Evolutionary conservation across 106 monocot species (phyloP), one percentile per base, ranked within the genome.

Genomic region (Dendrobium nobile): DNA sequence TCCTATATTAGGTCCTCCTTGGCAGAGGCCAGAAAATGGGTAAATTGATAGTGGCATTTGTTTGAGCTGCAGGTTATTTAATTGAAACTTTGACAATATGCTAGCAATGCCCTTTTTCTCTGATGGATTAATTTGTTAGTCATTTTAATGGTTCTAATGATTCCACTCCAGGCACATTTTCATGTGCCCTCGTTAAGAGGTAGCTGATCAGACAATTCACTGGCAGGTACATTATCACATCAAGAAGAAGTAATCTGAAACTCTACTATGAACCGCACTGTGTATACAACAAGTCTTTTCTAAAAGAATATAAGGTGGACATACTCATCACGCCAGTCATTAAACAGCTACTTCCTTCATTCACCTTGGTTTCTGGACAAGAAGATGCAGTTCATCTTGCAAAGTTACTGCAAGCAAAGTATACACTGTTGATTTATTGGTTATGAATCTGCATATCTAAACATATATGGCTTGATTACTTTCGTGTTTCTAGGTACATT

Each of bases 21-120:
- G 97, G 97, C 97, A 94, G 85, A 79, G 86, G 6, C 97, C 97
- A 47, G 97, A 97, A 84, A 97, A 97, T 87, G 97, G 97, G 94
- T 94, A 87, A 81, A 44, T 33, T 18, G 13, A 72, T 40, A 33
- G 11, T 13, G 28, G 15, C 72, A 72, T 33, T 72, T 33, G 3
- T 72, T 72, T 72, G 72, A 72, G 37, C 72, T 0, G 37, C 24
- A 7, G 24, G 24, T 64, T 64, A 26, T 24, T 22, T 24, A 64
- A 64, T 26, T 64, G 20, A 64, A 64, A 24, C 64, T 22, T 7
- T 64, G 64, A 5, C 10, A 51, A 15, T 15, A 1, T 51, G 10
- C 51, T 51, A 51, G 10, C 13, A 51, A 51, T 9, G n/a, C 17
- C n/a, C 17, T 58, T 58, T 58, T 58, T 1, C 58, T 65, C 9